Percentiles rank a stretch among this genome's conserved stretches.
phyloP scores from a whole-genome alignment of 306 rosid genomes.

The Casuarina equisetifolia region DNA sequence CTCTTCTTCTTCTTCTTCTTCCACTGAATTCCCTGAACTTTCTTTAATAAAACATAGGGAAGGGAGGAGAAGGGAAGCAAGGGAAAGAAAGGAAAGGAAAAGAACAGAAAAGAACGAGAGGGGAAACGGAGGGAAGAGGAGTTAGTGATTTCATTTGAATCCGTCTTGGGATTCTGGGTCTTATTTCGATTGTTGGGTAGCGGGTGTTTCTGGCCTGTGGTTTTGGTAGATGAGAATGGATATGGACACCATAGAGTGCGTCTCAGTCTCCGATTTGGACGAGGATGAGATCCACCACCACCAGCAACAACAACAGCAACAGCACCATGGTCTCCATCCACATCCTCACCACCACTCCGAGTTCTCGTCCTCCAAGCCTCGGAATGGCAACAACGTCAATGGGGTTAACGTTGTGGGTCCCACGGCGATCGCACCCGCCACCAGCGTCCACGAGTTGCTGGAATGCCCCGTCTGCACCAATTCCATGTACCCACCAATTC shows the following conservation, averaged over 20 bases:
- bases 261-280: slow-evolving; percentile 50
- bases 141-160: no score
- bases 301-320: slow-evolving; percentile 23
- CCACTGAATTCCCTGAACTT: background rate
- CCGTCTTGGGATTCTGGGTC: background rate
- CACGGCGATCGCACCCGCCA: slow-evolving; percentile 53
- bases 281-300: slow-evolving; percentile 64
- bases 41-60: background rate
- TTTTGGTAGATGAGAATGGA: slow-evolving; percentile 34
- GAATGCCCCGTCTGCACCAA: slow-evolving; percentile 66
- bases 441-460: slow-evolving; percentile 65
- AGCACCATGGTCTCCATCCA: slow-evolving; percentile 34
- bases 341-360: slow-evolving; percentile 52
- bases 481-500: slow-evolving; percentile 67
- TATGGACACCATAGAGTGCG: slow-evolving; percentile 58
- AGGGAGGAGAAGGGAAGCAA: slow-evolving; percentile 1
- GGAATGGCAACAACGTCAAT: slow-evolving; percentile 36
- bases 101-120: background rate
- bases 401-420: slow-evolving; percentile 16
- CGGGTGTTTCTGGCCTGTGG: slow-evolving; percentile 11
- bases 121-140: background rate
- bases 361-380: slow-evolving; percentile 42
- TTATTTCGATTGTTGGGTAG: background rate
- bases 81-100: background rate
- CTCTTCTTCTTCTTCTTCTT: background rate